Conservation (phyloP, 306 rosid species). For the Malus asiatica region DNA sequence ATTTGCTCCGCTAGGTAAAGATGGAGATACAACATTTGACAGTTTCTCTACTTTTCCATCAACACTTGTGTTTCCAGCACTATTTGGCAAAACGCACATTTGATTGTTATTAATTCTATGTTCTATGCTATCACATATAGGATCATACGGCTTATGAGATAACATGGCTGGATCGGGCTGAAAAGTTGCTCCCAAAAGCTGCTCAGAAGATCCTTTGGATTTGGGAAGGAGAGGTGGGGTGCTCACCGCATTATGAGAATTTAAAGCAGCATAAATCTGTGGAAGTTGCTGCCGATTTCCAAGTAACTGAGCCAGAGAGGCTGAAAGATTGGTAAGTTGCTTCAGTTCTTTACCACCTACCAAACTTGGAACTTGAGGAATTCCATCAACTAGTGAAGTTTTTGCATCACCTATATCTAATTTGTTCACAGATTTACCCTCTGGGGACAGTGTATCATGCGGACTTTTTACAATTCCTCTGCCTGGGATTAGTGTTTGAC, state of each 20-base stretch:
- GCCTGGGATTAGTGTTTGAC: constrained; percentile 33
- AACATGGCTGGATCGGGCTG: constrained; percentile 39
- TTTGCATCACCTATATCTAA: constrained; percentile 40
- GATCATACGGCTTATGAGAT: constrained; percentile 48
- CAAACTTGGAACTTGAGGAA: constrained; percentile 31
- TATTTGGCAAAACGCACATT: constrained; percentile 24
- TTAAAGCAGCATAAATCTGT: constrained; percentile 64
- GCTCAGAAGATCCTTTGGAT: constrained; percentile 35
- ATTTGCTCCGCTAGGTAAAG: constrained; percentile 24
- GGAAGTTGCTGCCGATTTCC: constrained; percentile 76
- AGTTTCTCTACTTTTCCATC: constrained; percentile 30
- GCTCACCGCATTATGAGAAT: constrained; percentile 38
- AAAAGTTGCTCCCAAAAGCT: constrained; percentile 34
- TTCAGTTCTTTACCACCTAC: constrained; percentile 60
- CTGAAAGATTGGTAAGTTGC: constrained; percentile 59
- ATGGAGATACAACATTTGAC: constrained; percentile 12
- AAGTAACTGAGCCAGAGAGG: constrained; percentile 76
- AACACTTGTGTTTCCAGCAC: constrained; percentile 7
- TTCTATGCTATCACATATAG: constrained; percentile 40
- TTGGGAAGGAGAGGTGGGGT: constrained; percentile 32
- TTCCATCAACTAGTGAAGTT: constrained; percentile 39
- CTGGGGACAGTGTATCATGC: constrained; percentile 38
- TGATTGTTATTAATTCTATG: constrained; percentile 31
- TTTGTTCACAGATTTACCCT: constrained; percentile 32
- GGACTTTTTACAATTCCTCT: constrained; percentile 33